Conservation (phyloP, 331 rosid species). For the Ulmus americana region DNA sequence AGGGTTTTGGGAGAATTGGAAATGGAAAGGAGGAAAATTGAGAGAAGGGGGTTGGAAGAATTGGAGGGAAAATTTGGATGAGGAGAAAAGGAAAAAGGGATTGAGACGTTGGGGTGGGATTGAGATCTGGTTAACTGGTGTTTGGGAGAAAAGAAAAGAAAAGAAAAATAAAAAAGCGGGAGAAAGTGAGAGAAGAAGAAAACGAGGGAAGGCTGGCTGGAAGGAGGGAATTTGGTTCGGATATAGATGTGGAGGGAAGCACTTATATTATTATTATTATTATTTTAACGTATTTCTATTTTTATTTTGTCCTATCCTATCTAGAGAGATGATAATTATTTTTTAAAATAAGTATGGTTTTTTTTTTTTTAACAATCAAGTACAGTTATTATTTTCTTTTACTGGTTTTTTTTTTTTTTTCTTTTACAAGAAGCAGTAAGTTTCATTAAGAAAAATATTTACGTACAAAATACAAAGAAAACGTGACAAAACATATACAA, state of each 20-base stretch:
- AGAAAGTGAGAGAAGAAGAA: slow-evolving; percentile 53
- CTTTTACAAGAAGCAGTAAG: not conserved
- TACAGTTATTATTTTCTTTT: no score
- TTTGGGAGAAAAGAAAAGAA: slow-evolving; percentile 28
- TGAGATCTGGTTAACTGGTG: slow-evolving; percentile 44
- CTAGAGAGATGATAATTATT: not conserved
- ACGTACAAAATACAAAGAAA: no score
- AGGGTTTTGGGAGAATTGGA: slow-evolving; percentile 8
- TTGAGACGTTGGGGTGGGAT: slow-evolving; percentile 2
- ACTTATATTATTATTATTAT: slow-evolving; percentile 13
- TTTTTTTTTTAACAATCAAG: not conserved
- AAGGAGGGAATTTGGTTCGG: slow-evolving; percentile 95
- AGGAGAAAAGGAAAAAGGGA: not conserved
- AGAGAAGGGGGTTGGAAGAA: slow-evolving; percentile 3
- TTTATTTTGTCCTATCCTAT: not conserved
- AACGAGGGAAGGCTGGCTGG: slow-evolving; percentile 57
- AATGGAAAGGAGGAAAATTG: slow-evolving; percentile 10
- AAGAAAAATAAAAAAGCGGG: slow-evolving; percentile 58
- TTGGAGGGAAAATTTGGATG: slow-evolving; percentile 21
- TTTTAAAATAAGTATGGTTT: not conserved
- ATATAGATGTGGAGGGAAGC: slow-evolving; percentile 88
- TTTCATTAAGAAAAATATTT: no score
- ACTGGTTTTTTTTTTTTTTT: not conserved
- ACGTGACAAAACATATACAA: no score
- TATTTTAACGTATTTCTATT: not conserved